Conservation (phyloP, 352 stramenopile genomes). For the Globisporangium camurandrum region DNA sequence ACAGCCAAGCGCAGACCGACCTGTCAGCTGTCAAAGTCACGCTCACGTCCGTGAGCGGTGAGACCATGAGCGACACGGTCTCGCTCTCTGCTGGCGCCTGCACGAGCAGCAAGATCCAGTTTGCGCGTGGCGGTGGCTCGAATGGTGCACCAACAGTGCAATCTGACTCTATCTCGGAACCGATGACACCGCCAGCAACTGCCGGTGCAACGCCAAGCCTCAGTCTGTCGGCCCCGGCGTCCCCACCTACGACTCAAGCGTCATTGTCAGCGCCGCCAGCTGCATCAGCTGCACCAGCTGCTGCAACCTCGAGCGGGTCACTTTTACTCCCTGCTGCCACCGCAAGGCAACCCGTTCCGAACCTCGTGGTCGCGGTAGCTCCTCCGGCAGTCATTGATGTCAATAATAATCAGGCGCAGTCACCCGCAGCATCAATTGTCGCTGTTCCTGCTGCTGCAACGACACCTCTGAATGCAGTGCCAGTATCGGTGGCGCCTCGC, state of each 20-base stretch:
- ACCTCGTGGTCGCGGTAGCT: no score
- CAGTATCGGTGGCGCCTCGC: neutral
- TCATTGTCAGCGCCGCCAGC: neutral
- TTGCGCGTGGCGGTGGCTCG: constrained; percentile 13
- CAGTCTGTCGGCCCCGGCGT: constrained; percentile 3
- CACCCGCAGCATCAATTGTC: no score
- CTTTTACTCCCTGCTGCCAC: neutral
- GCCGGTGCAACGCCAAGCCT: constrained; percentile 5
- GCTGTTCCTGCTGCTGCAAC: neutral
- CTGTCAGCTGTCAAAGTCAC: constrained; percentile 30
- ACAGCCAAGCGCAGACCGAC: constrained; percentile 17
- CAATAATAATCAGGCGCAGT: no score
- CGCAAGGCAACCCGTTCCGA: neutral
- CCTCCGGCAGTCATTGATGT: neutral
- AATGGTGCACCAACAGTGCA: constrained; percentile 1
- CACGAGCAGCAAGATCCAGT: constrained; percentile 27
- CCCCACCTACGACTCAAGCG: neutral
- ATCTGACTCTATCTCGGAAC: neutral
- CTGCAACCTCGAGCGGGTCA: neutral
- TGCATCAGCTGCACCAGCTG: neutral
- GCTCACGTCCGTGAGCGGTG: constrained; percentile 45
- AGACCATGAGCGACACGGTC: constrained; percentile 42
- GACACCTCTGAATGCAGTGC: neutral
- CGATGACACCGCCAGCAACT: constrained; percentile 9
- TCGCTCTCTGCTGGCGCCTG: constrained; percentile 29